Percentiles rank a stretch among this genome's conserved stretches.
phyloP scores from a whole-genome alignment of 768 basidiomycete species.

The Mycena epipterygia region DNA sequence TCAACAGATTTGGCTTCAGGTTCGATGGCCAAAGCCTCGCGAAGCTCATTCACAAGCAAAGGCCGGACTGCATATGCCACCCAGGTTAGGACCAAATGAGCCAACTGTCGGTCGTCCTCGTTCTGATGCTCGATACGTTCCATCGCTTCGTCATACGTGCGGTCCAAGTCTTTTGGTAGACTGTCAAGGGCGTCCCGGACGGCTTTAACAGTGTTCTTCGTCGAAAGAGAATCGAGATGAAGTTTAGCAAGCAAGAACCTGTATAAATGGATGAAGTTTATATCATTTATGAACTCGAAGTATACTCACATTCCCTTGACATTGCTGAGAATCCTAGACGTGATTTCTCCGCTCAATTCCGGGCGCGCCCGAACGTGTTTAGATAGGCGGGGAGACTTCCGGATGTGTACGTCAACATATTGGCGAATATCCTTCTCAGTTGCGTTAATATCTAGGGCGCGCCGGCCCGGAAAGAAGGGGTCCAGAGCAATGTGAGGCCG shows the following conservation, averaged over 20 bases:
- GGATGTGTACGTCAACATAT: not conserved
- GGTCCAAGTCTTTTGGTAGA: not conserved
- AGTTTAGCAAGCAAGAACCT: constrained; percentile 27
- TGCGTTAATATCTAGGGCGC: not conserved
- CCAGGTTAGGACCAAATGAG: not conserved
- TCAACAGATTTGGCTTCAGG: not conserved
- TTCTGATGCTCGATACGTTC: constrained; percentile 2
- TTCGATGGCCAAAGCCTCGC: constrained; percentile 4
- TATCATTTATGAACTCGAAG: not conserved
- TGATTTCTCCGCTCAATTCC: constrained; percentile 4
- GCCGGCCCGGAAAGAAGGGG: not conserved
- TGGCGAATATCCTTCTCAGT: not conserved
- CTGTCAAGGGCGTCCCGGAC: not conserved
- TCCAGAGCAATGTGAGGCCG: constrained; percentile 8
- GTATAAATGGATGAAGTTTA: not conserved
- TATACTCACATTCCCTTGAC: constrained; percentile 1
- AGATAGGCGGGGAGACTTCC: not conserved
- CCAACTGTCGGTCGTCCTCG: constrained; percentile 7
- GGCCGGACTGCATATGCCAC: not conserved
- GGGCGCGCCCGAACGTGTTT: constrained; percentile 8
- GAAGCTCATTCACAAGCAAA: not conserved
- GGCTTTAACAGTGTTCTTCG: not conserved
- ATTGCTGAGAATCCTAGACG: not conserved
- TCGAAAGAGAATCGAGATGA: not conserved
- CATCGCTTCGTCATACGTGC: constrained; percentile 12